These are phyloP conservation scores for Theileria orientalis DNA, from an alignment of 169 alveolate species.

Conservation along the genomic window DNA sequence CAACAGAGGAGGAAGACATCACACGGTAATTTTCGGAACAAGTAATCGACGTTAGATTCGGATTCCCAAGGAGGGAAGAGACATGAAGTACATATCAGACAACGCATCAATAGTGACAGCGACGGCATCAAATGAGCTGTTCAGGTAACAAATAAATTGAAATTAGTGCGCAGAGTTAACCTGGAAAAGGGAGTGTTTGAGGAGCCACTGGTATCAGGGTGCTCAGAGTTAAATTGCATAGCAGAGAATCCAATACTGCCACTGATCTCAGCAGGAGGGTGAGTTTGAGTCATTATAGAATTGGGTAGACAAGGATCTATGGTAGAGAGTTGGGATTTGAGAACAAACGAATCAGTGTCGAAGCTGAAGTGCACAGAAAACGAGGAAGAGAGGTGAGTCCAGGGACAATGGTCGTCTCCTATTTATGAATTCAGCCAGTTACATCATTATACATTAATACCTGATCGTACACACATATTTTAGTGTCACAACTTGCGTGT, in stretches of 20 bases:
- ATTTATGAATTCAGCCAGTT: not conserved
- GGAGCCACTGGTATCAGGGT: slow-evolving; percentile 48
- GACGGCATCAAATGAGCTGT: slow-evolving; percentile 68
- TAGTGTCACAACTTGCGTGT: slow-evolving; percentile 51
- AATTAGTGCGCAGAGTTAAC: slow-evolving; percentile 25
- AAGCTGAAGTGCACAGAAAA: slow-evolving; percentile 16
- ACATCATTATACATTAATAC: slow-evolving; percentile 6
- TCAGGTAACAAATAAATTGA: slow-evolving; percentile 20
- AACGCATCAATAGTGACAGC: slow-evolving; percentile 58
- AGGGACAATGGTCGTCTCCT: not conserved
- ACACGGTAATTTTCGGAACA: slow-evolving; percentile 10
- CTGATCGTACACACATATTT: not conserved
- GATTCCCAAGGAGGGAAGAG: slow-evolving; percentile 76
- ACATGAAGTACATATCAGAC: slow-evolving; percentile 67
- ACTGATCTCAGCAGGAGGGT: slow-evolving; percentile 64
- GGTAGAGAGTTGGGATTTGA: slow-evolving; percentile 62
- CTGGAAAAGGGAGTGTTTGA: slow-evolving; percentile 57
- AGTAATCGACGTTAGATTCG: slow-evolving; percentile 44
- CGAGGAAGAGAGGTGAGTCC: not conserved
- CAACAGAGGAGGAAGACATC: slow-evolving; percentile 72
- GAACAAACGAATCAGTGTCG: slow-evolving; percentile 41
- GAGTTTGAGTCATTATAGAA: not conserved
- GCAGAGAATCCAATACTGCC: slow-evolving; percentile 61
- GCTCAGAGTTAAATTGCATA: slow-evolving; percentile 37
- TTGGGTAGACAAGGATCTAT: slow-evolving; percentile 30